These are phyloP conservation scores for Scopulariopsis brevicaulis DNA, from an alignment of 2,329 filamentous ascomycete genomes.

Conservation along the genomic window DNA sequence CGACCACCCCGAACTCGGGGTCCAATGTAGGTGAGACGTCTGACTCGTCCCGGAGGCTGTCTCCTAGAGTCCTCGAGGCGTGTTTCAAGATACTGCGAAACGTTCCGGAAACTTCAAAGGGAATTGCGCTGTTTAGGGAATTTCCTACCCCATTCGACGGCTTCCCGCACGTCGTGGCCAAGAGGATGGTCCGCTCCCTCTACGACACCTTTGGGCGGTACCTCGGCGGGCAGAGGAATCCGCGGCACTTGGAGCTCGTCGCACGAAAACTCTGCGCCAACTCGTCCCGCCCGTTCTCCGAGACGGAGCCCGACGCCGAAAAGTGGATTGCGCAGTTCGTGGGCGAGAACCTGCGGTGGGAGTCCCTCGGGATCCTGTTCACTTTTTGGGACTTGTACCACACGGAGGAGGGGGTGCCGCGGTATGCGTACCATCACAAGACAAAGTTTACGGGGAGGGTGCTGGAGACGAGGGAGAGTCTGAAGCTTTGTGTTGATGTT, in stretches of 20 bases:
- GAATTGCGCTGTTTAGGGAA: not conserved
- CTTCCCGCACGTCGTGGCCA: not conserved
- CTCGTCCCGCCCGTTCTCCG: not conserved
- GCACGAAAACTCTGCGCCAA: not conserved
- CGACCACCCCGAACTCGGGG: not conserved
- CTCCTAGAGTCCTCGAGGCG: not conserved
- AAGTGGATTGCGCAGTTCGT: not conserved
- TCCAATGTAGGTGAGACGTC: not conserved
- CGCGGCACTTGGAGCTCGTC: not conserved
- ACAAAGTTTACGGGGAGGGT: not conserved
- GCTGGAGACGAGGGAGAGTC: not conserved
- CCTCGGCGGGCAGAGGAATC: not conserved
- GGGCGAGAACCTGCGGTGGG: not conserved
- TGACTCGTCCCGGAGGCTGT: not conserved
- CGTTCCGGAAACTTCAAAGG: not conserved
- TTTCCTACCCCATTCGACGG: not conserved
- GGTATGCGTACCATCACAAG: not conserved
- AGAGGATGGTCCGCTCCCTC: not conserved
- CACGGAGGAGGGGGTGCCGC: not conserved
- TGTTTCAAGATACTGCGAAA: not conserved
- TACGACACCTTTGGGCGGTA: not conserved
- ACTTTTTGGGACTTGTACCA: not conserved
- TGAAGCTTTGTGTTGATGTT: not conserved
- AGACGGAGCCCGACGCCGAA: not conserved
- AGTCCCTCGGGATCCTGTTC: not conserved